phyloP scores from a whole-genome alignment of 108 stramenopile species.

The Aurantiochytrium sp. region DNA sequence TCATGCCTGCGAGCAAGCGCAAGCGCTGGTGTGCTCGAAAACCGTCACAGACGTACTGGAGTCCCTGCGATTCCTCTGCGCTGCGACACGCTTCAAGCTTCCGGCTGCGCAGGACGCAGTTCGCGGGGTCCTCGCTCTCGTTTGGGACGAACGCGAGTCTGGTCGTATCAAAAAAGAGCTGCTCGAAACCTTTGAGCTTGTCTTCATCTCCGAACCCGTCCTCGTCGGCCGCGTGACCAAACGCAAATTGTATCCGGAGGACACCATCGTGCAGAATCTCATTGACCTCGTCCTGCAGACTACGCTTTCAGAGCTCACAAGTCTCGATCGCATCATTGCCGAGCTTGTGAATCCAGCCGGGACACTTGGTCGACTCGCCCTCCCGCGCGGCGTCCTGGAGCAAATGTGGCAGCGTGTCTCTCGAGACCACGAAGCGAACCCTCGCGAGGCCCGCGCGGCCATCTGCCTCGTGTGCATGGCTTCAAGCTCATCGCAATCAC shows the following conservation, averaged over 20 bases:
- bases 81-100: conserved; percentile 78
- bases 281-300: conserved; percentile 62
- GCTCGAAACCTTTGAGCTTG: conserved; percentile 75
- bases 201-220: conserved; percentile 73
- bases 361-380: neutral
- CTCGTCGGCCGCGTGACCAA: conserved; percentile 52
- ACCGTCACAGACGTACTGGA: conserved; percentile 73
- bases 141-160: conserved; percentile 75
- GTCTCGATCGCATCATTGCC: conserved; percentile 61
- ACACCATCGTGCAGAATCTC: conserved; percentile 76
- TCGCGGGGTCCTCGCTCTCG: conserved; percentile 75
- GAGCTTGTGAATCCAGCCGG: conserved; percentile 28
- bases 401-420: conserved; percentile 68
- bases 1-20: neutral
- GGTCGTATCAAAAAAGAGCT: conserved; percentile 70
- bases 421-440: conserved; percentile 60
- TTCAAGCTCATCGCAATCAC: conserved; percentile 69
- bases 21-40: conserved; percentile 66
- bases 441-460: conserved; percentile 47
- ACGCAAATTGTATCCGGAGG: conserved; percentile 49
- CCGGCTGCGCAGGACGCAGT: conserved; percentile 81
- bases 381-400: conserved; percentile 43
- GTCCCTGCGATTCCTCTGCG: conserved; percentile 62
- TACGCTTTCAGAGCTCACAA: conserved; percentile 73
- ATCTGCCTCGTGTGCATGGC: conserved; percentile 77